These are phyloP conservation scores for Selaginella moellendorffii DNA, from an alignment of 75 land plant species.

Conservation along the genomic window DNA sequence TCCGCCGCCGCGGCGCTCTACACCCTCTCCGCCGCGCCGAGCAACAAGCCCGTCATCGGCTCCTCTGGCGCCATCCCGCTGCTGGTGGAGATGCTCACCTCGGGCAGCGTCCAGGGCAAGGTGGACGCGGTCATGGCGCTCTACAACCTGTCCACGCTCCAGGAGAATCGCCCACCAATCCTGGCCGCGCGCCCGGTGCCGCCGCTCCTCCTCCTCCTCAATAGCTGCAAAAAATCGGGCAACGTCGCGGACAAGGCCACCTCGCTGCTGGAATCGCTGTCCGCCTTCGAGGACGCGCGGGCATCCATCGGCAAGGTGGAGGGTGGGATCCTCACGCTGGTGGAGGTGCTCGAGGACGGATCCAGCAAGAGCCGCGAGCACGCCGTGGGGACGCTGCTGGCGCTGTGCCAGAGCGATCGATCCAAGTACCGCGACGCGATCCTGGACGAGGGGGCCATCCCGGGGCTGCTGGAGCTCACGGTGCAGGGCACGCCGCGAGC, in stretches of 20 bases:
- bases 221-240: constrained; percentile 45
- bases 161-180: constrained; percentile 13
- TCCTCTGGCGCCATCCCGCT: constrained; percentile 55
- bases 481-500: constrained; percentile 41
- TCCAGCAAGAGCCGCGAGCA: constrained; percentile 39
- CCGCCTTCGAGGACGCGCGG: constrained; percentile 39
- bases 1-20: constrained; percentile 49
- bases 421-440: constrained; percentile 38
- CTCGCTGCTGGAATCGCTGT: constrained; percentile 40
- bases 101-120: constrained; percentile 47
- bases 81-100: constrained; percentile 38
- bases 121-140: constrained; percentile 62
- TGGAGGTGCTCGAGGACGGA: constrained; percentile 55
- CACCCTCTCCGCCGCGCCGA: constrained; percentile 46
- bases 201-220: constrained; percentile 36
- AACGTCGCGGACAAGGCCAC: constrained; percentile 51
- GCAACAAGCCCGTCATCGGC: constrained; percentile 40
- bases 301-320: constrained; percentile 22
- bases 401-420: constrained; percentile 36
- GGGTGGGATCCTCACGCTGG: constrained; percentile 49
- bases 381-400: constrained; percentile 39
- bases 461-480: constrained; percentile 48
- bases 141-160: constrained; percentile 40
- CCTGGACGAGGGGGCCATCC: constrained; percentile 60
- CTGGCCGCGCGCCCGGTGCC: constrained; percentile 30